Conservation (phyloP, 495 filamentous ascomycete genomes). For the Coniosporium apollinis region DNA sequence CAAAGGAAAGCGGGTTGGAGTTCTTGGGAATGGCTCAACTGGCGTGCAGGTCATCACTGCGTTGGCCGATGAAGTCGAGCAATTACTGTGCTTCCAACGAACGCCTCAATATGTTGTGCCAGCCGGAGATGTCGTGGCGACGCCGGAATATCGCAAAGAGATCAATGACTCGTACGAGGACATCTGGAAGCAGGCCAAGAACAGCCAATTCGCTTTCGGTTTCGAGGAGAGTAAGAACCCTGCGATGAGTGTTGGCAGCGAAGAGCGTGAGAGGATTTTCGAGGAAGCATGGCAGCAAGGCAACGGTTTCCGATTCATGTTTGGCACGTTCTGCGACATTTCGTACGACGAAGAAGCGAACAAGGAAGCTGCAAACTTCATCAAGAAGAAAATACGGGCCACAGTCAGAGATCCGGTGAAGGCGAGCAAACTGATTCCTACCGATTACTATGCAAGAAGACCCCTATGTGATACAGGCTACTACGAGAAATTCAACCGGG, state of each 20-base stretch:
- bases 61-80: constrained; percentile 8
- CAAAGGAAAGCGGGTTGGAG: constrained; percentile 2
- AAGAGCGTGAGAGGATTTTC: constrained; percentile 2
- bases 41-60: constrained; percentile 13
- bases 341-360: constrained; percentile 11
- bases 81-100: constrained; percentile 13
- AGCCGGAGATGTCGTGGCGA: constrained; percentile 1
- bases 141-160: constrained; percentile 1
- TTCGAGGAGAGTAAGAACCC: constrained; percentile 9
- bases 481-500: constrained; percentile 14
- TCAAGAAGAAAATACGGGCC: constrained; percentile 7
- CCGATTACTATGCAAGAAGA: constrained; percentile 1
- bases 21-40: constrained; percentile 2
- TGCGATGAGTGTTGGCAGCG: constrained; percentile 5
- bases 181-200: constrained; percentile 1
- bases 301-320: constrained; percentile 9
- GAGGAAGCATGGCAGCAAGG: constrained; percentile 6
- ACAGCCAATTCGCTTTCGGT: constrained; percentile 4
- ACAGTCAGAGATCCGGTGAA: constrained; percentile 14
- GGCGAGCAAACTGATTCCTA: constrained; percentile 9
- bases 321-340: constrained; percentile 9
- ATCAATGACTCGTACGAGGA: constrained; percentile 5
- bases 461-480: constrained; percentile 6
- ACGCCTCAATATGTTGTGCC: constrained; percentile 13
- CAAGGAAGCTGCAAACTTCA: constrained; percentile 8